Percentiles rank a stretch among this genome's conserved stretches.
Evolutionary conservation across 495 filamentous ascomycete species (phyloP).

Genomic region (Penicillium riverlandense): DNA sequence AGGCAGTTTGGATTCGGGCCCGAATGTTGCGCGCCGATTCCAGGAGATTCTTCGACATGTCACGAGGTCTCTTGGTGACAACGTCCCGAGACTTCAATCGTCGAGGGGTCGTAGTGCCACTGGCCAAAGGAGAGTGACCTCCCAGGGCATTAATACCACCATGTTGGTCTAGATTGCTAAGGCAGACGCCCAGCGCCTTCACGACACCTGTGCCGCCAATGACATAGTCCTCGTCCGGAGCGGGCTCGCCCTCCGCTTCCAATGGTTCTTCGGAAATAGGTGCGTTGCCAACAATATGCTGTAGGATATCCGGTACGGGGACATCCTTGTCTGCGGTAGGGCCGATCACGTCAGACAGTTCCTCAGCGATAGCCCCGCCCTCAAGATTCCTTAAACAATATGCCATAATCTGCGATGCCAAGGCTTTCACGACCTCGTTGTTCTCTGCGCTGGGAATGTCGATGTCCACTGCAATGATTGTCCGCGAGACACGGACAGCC

Average conservation of each 20-base stretch:
- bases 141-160: slow-evolving; percentile 22
- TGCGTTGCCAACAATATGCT: slow-evolving; percentile 54
- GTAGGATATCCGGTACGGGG: slow-evolving; percentile 58
- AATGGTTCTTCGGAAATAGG: slow-evolving; percentile 39
- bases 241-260: slow-evolving; percentile 61
- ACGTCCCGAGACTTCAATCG: slow-evolving; percentile 35
- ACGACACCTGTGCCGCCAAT: slow-evolving; percentile 94
- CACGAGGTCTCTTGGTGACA: slow-evolving; percentile 63
- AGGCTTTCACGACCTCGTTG: slow-evolving; percentile 82
- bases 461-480: slow-evolving; percentile 85
- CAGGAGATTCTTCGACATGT: slow-evolving; percentile 86
- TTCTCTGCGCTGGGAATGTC: slow-evolving; percentile 73
- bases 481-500: slow-evolving; percentile 74
- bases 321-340: slow-evolving; percentile 30
- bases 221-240: slow-evolving; percentile 89
- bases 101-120: slow-evolving; percentile 49
- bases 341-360: slow-evolving; percentile 27
- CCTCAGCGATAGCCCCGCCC: slow-evolving; percentile 41
- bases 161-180: slow-evolving; percentile 57
- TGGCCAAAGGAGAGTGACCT: slow-evolving; percentile 34
- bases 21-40: slow-evolving; percentile 82
- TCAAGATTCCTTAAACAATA: slow-evolving; percentile 93
- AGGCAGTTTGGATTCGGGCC: slow-evolving; percentile 71
- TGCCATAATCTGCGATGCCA: slow-evolving; percentile 88
- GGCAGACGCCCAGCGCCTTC: slow-evolving; percentile 83